Base-by-base conservation (phyloP, 192 early-diverging fungal genomes). In the Funneliformis mosseae region DNA sequence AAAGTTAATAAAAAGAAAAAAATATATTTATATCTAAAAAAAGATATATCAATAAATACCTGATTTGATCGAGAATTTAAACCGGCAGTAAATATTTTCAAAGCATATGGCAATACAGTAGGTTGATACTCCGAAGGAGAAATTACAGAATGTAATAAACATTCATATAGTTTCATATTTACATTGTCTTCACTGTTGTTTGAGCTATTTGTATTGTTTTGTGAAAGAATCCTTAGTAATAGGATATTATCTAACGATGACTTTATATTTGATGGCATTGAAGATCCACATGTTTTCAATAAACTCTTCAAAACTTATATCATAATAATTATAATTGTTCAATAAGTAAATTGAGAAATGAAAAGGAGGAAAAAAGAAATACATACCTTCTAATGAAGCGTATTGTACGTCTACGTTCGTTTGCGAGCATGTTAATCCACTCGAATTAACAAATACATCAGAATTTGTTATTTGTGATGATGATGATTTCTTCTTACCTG, bases 121-220 rank as follows among this genome's bases (percentile, higher is more conserved):
- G 87, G 80, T 73, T 88, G 87, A 33, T 74, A 81, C 69, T 82
- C 83, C 38, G 83, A 81, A 23, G 87, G 85, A 50, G 74, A 38
- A 33, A 82, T 77, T 18, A 86, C 77, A 3, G 85, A 88, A 18
- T 82, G 62, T n/a, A 88, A 68, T 23, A 88, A 79, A 74, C 83
- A 86, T 70, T 84, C 80, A 33, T 88, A 84, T 39, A 81, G 55
- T 18, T 74, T 67, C 16, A 75, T n/a, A 39, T 76, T 63, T 21
- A 41, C n/a, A 43, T 43, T 39, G 7, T 80, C 79, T 2, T 46
- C 66, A 25, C 14, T 41, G 11, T 62, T 33, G 16, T 23, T 80
- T 63, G 38, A 25, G 23, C 83, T 66, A 42, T 83, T 55, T n/a
- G 68, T 59, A 23, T 77, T 28, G n/a, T 70, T 70, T 8, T 55